Evolutionary conservation across 352 stramenopile species (phyloP), one percentile per base, ranked within the genome.

Genomic region (Thraustochytrium striatum): DNA sequence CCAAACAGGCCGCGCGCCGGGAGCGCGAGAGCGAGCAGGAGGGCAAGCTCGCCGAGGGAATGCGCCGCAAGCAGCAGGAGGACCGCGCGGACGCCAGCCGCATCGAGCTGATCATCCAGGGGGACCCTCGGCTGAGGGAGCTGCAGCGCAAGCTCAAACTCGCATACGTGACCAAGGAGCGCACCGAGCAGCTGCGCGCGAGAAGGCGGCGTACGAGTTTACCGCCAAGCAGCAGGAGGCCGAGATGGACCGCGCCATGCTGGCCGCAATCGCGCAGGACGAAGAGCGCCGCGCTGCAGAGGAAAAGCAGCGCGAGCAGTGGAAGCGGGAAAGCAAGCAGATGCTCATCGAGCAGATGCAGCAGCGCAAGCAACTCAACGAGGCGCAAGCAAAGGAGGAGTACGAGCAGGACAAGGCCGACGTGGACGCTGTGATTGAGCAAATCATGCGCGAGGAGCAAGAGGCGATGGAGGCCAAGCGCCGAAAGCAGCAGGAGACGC

Each of bases 371-470:
- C 21, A 75, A 2, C 11, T 75, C 3, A 72, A 75, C 50, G 5
- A 7, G 0, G 8, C 1, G 65, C 65, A 75, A 43, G 65, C 65
- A 25, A 30, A 8, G 9, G 65, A 75, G 36, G 65, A 75, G 65
- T 75, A 75, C 32, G 65, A 75, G 36, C 21, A 61, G 21, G 65
- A 75, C 41, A 75, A 72, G 65, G 9, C 11, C 11, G 68, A 75
- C 52, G 65, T 75, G 33, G 65, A 75, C 11, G 52, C 52, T 39
- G 65, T 75, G 19, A 75, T 75, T 32, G 65, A 75, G 1, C 65
- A 75, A n/a, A 75, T 75, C 47, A 75, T 75, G 65, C 65, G 65
- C 65, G 65, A 75, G 50, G 65, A 75, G 7, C 39, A 75, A 7
- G 65, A 39, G 21, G 65, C 65, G 19, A 58, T 75, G 65, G 65